Percentiles rank a stretch among this genome's conserved stretches.
Evolutionary conservation across 257 asterid species (phyloP).

Genomic region (Solanum sitiens): DNA sequence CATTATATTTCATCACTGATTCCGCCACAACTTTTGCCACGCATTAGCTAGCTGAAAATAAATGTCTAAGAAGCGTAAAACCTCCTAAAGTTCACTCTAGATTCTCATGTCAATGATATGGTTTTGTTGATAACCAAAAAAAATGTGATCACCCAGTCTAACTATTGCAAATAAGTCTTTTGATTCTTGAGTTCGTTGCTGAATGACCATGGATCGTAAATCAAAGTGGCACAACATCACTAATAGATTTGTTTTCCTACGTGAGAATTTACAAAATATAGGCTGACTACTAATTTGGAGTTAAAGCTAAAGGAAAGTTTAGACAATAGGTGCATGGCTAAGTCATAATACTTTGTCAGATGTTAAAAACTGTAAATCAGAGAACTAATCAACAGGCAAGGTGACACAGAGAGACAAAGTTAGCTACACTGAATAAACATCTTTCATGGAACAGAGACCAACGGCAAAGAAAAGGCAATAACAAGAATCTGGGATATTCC

Average conservation of each 20-base stretch:
- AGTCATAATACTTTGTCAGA: neutral
- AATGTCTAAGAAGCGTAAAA: too few relatives aligned
- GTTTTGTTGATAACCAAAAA: neutral
- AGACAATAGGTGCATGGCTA: neutral
- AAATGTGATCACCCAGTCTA: neutral
- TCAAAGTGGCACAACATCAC: neutral
- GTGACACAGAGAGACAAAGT: too few relatives aligned
- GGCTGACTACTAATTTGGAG: neutral
- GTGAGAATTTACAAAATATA: too few relatives aligned
- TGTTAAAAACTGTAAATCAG: neutral
- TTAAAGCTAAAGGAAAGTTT: neutral
- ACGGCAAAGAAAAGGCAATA: neutral
- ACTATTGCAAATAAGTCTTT: neutral
- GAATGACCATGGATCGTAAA: neutral
- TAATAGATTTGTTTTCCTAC: neutral
- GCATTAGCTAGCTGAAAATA: too few relatives aligned
- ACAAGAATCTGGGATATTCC: neutral
- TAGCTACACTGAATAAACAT: neutral
- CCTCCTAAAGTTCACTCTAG: neutral
- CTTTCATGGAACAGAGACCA: neutral
- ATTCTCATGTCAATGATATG: neutral
- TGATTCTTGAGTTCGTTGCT: neutral
- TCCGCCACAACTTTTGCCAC: too few relatives aligned
- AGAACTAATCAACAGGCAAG: too few relatives aligned
- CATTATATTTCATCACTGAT: too few relatives aligned